Evolutionary conservation across 2,329 filamentous ascomycete genomes (phyloP).

Genomic region (Calonectria crousiana): DNA sequence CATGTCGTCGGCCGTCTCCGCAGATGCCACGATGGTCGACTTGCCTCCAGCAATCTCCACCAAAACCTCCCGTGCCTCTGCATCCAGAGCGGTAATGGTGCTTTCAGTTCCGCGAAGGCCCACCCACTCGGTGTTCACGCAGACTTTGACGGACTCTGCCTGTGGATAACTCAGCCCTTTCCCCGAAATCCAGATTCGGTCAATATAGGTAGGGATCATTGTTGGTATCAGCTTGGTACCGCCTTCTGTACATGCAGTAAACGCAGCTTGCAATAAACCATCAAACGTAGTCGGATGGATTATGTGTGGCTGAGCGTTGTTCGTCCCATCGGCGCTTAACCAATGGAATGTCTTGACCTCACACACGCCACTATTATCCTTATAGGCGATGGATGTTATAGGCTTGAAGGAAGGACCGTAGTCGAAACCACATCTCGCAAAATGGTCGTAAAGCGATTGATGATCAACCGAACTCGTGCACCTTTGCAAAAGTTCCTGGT

Average conservation of each 20-base stretch:
- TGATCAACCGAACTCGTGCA: not conserved
- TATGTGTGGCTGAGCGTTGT: not conserved
- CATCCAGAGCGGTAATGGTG: not conserved
- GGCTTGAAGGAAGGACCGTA: not conserved
- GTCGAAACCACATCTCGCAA: not conserved
- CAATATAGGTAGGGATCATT: not conserved
- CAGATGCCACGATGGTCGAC: not conserved
- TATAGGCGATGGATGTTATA: not conserved
- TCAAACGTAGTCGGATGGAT: slow-evolving; percentile 16
- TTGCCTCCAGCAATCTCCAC: slow-evolving; percentile 27
- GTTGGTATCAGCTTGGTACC: not conserved
- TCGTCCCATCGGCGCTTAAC: not conserved
- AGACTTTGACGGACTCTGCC: not conserved
- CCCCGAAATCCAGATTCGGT: not conserved
- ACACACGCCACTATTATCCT: not conserved
- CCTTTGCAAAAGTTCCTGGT: not conserved
- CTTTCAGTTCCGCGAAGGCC: not conserved
- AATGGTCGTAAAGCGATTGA: not conserved
- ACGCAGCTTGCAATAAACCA: not conserved
- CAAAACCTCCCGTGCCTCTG: not conserved
- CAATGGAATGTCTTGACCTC: not conserved
- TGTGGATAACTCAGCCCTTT: not conserved
- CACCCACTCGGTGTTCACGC: not conserved
- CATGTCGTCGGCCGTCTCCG: not conserved
- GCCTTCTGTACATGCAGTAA: not conserved